phyloP scores from a whole-genome alignment of 805 yeast species.

The Jamesozyma spencerorum region DNA sequence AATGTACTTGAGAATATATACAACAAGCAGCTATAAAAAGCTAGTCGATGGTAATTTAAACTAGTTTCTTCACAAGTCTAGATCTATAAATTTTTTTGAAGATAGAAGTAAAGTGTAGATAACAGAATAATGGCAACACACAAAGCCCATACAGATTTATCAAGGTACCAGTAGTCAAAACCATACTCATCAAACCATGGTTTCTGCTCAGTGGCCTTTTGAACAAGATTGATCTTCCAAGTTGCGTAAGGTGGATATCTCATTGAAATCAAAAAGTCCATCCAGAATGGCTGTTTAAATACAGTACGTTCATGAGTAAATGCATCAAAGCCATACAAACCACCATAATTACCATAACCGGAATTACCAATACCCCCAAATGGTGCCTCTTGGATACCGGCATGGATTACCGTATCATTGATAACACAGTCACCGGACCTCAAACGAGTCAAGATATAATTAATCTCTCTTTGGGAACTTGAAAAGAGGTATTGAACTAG shows the following conservation, averaged over 20 bases:
- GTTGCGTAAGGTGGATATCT: conserved; percentile 57
- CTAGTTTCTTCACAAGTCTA: no score
- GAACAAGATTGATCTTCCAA: conserved; percentile 27
- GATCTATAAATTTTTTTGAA: not conserved
- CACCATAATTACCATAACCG: conserved; percentile 81
- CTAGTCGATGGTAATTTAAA: no score
- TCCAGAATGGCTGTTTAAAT: conserved; percentile 54
- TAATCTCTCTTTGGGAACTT: conserved; percentile 37
- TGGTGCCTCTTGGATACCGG: conserved; percentile 58
- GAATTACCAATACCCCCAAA: conserved; percentile 89
- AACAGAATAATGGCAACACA: not conserved
- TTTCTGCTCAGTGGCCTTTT: conserved; percentile 23
- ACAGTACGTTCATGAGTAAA: conserved; percentile 70
- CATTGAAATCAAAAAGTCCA: conserved; percentile 46
- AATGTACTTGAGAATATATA: no score
- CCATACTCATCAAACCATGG: conserved; percentile 34
- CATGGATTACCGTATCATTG: conserved; percentile 68
- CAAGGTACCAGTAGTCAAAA: conserved; percentile 12
- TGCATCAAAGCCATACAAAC: conserved; percentile 52
- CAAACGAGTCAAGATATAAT: conserved; percentile 40
- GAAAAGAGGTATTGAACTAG: conserved; percentile 70
- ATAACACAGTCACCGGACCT: conserved; percentile 66
- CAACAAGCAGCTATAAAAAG: no score
- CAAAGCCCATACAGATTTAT: not conserved
- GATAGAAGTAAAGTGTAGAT: not conserved